Base-by-base conservation (phyloP, 2,329 filamentous ascomycete species). In the Diplocarpon rosae region DNA sequence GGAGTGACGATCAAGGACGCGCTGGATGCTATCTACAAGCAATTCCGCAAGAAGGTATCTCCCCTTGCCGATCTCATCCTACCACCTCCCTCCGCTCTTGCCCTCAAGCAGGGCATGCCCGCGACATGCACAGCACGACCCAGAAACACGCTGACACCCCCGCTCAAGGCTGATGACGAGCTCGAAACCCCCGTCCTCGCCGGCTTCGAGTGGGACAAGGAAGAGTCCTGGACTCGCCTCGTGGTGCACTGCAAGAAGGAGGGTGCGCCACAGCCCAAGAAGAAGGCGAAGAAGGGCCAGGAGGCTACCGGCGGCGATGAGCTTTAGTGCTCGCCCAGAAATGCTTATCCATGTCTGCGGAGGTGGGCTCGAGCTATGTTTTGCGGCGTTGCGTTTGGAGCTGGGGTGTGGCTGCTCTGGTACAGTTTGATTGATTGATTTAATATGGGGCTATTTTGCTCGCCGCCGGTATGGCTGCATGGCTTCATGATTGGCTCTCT, bases 1-100 rank as follows among this genome's bases (percentile, higher is more conserved):
- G 90, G 90, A 45, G 88, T 96, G 56, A 96, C 90, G 46, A 90
- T 96, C 73, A 95, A 95, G 73, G 90, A 96, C 66, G 88, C 88
- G 47, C 64, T 95, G 65, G 89, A 95, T 65, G 90, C 87, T 59
- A 95, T 96, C 68, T 74, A 95, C 75, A 95, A 95, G 73, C 78
- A 85, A 57, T 94, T 86, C 74, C 94, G 93, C 77, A 95, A 95
- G 79, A 83, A 89, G 77, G 90, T 89, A 67, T 57, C 78, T 65
- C 34, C 14, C 34, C 41, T 37, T 39, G n/a, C n/a, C n/a, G n/a
- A n/a, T 3, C 20, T 24, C 20, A 24, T 37, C 12, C 31, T n/a
- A 11, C 10, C 29, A 29, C 27, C 17, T 15, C n/a, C 28, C 4
- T n/a, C 11, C 14, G 35, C 4, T 33, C 45, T 38, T 13, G 31